These are phyloP conservation scores for Nemania sp. DNA, from an alignment of 2,329 filamentous ascomycete genomes.

Conservation along the genomic window DNA sequence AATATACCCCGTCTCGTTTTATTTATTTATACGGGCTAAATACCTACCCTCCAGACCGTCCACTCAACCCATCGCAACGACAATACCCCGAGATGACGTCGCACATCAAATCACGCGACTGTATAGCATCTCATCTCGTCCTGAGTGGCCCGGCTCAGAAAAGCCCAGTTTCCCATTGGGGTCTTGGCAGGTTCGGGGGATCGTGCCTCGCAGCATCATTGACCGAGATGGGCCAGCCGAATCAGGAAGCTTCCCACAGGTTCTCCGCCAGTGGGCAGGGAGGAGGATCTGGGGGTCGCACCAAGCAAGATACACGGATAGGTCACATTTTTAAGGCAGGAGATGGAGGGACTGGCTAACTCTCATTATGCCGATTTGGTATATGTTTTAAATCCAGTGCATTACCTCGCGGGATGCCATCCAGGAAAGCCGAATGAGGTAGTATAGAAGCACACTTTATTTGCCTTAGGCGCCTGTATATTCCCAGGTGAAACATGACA, in stretches of 20 bases:
- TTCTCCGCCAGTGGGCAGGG: background rate
- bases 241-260: slow-evolving; percentile 12
- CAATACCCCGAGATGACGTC: slow-evolving; percentile 10
- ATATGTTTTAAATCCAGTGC: background rate
- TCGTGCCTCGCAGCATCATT: slow-evolving; percentile 16
- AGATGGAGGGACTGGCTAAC: background rate
- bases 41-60: background rate
- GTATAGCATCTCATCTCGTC: background rate
- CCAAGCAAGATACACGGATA: background rate
- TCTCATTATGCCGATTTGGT: background rate
- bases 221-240: slow-evolving; percentile 9
- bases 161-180: background rate
- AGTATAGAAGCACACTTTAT: background rate
- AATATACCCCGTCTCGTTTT: too few species aligned
- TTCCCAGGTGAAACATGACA: background rate
- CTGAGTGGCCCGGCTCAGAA: background rate
- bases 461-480: background rate
- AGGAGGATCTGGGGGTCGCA: background rate
- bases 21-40: too few species aligned
- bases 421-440: background rate
- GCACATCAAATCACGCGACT: background rate
- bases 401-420: background rate
- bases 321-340: background rate
- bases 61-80: background rate
- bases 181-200: slow-evolving; percentile 3